A percentile compares a stretch with the other conserved stretches of the same genome.
These are phyloP conservation scores for Teratosphaeria zuluensis DNA, from an alignment of 2,329 filamentous ascomycete species.

Conservation along the genomic window DNA sequence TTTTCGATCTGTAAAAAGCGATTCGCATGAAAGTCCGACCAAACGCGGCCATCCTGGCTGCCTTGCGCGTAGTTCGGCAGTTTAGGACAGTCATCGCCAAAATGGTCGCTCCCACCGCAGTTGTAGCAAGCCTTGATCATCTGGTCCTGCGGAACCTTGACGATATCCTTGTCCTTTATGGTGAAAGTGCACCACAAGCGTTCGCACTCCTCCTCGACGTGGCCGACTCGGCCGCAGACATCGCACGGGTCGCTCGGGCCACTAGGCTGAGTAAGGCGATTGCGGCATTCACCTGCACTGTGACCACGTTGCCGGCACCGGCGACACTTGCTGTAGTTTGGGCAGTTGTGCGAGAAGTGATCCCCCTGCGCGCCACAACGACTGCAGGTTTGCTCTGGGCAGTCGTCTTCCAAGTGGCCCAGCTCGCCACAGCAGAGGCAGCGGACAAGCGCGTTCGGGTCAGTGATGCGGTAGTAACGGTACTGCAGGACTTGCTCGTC, in stretches of 20 bases:
- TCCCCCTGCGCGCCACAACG: slow-evolving; percentile 5
- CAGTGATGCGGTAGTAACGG: slow-evolving; percentile 8
- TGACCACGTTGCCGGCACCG: slow-evolving; percentile 14
- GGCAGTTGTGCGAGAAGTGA: slow-evolving; percentile 10
- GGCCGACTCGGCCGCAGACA: slow-evolving; percentile 10
- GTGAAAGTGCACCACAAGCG: slow-evolving; percentile 11
- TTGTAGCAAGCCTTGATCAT: slow-evolving; percentile 13
- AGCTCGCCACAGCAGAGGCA: slow-evolving; percentile 11
- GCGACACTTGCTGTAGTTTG: slow-evolving; percentile 9
- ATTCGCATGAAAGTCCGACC: not conserved
- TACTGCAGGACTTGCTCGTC: slow-evolving; percentile 10
- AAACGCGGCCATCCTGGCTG: not conserved
- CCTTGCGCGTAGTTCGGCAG: slow-evolving; percentile 4
- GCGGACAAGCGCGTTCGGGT: slow-evolving; percentile 5
- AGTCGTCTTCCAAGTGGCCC: slow-evolving; percentile 7
- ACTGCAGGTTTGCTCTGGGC: slow-evolving; percentile 5
- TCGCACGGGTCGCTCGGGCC: slow-evolving; percentile 10
- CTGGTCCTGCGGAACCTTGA: not conserved
- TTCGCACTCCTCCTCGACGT: slow-evolving; percentile 18
- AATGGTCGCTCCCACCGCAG: slow-evolving; percentile 9
- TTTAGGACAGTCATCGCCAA: slow-evolving; percentile 12
- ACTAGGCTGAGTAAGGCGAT: slow-evolving; percentile 2
- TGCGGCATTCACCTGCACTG: slow-evolving; percentile 2
- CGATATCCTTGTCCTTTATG: not conserved
- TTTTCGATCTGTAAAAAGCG: not conserved